These are phyloP conservation scores for Borealophlyctis nickersoniae DNA, from an alignment of 192 early-diverging fungal species.

Conservation along the genomic window DNA sequence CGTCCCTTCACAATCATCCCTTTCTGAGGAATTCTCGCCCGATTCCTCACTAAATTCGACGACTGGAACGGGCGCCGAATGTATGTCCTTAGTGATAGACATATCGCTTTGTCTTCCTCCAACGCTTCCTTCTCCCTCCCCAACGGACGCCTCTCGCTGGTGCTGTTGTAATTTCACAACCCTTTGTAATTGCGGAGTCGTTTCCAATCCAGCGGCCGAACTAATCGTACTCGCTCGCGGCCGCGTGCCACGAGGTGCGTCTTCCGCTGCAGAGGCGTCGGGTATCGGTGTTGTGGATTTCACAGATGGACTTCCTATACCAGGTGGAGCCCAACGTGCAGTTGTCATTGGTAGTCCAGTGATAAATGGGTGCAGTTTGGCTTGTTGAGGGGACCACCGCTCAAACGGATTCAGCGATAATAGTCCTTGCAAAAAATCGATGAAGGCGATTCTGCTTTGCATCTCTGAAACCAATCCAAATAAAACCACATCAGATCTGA, in stretches of 20 bases:
- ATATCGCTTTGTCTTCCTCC: neutral
- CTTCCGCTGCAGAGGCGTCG: neutral
- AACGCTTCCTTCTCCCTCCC: neutral
- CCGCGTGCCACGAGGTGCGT: slow-evolving; percentile 10
- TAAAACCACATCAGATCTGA: neutral
- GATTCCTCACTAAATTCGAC: slow-evolving; percentile 1
- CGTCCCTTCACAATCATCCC: slow-evolving; percentile 4
- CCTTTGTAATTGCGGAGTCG: slow-evolving; percentile 47
- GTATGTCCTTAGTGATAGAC: neutral
- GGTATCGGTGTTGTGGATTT: slow-evolving; percentile 1
- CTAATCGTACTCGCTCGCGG: slow-evolving; percentile 53
- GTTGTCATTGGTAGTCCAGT: slow-evolving; percentile 54
- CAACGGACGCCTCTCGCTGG: slow-evolving; percentile 19
- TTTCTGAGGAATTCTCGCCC: neutral
- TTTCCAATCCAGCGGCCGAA: slow-evolving; percentile 36
- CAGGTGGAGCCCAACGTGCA: neutral
- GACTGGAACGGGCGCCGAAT: neutral
- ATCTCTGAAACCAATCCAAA: slow-evolving; percentile 49
- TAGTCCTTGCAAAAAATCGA: slow-evolving; percentile 91
- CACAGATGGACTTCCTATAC: neutral
- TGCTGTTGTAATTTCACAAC: slow-evolving; percentile 44
- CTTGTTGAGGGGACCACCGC: slow-evolving; percentile 94
- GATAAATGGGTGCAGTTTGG: slow-evolving; percentile 91
- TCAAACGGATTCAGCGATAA: slow-evolving; percentile 87
- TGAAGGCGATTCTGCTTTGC: slow-evolving; percentile 69